These are phyloP conservation scores for Xylariomycetidae sp. DNA, from an alignment of 2,329 filamentous ascomycete species.

Conservation along the genomic window DNA sequence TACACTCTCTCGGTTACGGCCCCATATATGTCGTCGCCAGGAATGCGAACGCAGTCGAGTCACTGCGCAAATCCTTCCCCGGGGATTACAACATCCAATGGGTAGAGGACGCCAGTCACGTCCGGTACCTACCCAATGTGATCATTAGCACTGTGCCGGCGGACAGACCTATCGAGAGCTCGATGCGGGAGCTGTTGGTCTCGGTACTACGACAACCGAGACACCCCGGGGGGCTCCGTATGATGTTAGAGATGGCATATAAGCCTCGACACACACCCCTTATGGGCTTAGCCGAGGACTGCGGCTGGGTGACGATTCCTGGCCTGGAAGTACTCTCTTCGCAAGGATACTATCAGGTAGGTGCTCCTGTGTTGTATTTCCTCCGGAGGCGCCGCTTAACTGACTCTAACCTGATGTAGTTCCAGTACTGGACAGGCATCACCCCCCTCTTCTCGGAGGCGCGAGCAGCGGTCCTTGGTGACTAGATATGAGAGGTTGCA, in stretches of 20 bases:
- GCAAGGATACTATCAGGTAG: constrained; percentile 83
- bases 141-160: constrained; percentile 90
- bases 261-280: constrained; percentile 78
- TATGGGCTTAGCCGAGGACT: constrained; percentile 76
- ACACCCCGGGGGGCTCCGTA: constrained; percentile 37
- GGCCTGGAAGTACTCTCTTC: constrained; percentile 86
- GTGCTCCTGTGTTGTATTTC: no score
- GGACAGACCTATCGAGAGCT: constrained; percentile 72
- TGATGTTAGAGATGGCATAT: constrained; percentile 94
- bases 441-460: constrained; percentile 67
- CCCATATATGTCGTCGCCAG: constrained; percentile 87
- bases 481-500: no score
- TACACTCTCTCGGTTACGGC: constrained; percentile 76
- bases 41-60: constrained; percentile 61
- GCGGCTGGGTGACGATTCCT: constrained; percentile 77
- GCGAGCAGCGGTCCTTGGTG: constrained; percentile 52
- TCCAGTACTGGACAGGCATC: constrained; percentile 81
- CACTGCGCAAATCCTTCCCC: constrained; percentile 70
- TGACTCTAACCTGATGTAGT: constrained; percentile 43
- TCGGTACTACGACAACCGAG: constrained; percentile 41
- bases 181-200: constrained; percentile 61
- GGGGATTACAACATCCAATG: constrained; percentile 63
- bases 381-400: no score
- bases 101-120: constrained; percentile 44
- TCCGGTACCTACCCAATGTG: constrained; percentile 55